Conservation (phyloP, 2,329 filamentous ascomycete species). For the Xylaria sp. region DNA sequence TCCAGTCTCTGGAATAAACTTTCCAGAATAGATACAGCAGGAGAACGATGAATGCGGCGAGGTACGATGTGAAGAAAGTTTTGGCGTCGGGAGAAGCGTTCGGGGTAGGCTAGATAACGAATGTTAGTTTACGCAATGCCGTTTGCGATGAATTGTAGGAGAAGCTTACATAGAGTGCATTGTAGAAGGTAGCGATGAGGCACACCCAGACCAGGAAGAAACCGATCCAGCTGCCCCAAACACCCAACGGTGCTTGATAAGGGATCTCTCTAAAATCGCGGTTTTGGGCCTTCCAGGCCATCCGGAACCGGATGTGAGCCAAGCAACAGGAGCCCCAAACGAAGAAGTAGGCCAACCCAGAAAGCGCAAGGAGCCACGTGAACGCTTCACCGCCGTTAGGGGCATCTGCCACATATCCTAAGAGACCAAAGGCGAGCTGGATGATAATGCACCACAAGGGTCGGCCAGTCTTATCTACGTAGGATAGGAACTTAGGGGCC, state of each 20-base stretch:
- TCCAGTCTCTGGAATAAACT: slow-evolving; percentile 57
- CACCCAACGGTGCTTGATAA: slow-evolving; percentile 56
- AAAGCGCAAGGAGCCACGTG: slow-evolving; percentile 71
- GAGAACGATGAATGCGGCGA: slow-evolving; percentile 63
- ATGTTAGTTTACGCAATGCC: slow-evolving; percentile 17
- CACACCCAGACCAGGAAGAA: slow-evolving; percentile 70
- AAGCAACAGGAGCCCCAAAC: slow-evolving; percentile 74
- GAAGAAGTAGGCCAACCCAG: slow-evolving; percentile 75
- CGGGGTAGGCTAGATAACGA: slow-evolving; percentile 40
- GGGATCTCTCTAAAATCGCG: slow-evolving; percentile 56
- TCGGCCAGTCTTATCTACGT: slow-evolving; percentile 66
- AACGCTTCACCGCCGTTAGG: slow-evolving; percentile 55
- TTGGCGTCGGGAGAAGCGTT: slow-evolving; percentile 46
- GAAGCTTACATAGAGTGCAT: slow-evolving; percentile 59
- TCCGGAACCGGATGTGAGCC: slow-evolving; percentile 69
- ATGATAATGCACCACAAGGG: slow-evolving; percentile 60
- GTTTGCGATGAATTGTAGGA: not conserved
- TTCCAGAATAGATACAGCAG: slow-evolving; percentile 70
- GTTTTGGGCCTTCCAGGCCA: slow-evolving; percentile 64
- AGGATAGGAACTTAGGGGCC: slow-evolving; percentile 62
- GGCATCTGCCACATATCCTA: slow-evolving; percentile 62
- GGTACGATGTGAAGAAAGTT: slow-evolving; percentile 64
- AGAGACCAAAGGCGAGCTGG: slow-evolving; percentile 61
- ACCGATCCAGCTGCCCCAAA: slow-evolving; percentile 72
- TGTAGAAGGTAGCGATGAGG: slow-evolving; percentile 75